Conservation (phyloP, 1,284 basidiomycete species). For the Cutaneotrichosporon cutaneum region DNA sequence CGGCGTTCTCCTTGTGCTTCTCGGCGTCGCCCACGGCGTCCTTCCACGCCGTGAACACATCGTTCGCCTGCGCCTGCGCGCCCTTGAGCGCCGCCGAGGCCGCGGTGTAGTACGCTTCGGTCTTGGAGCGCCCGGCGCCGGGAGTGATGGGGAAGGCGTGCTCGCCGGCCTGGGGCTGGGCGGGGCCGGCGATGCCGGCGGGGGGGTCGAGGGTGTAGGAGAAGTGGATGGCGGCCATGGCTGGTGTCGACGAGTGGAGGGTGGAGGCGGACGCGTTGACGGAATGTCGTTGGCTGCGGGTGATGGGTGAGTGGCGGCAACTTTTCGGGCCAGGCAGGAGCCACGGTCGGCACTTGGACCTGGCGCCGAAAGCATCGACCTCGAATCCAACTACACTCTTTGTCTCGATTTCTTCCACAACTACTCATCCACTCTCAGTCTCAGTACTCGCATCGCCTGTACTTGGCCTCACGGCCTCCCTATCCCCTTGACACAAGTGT, state of each 20-base stretch:
- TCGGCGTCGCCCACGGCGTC: conserved; percentile 40
- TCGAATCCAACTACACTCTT: too few relatives aligned
- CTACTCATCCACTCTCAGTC: neutral
- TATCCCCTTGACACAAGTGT: conserved; percentile 1
- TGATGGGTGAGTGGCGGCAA: neutral
- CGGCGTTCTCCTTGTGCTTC: conserved; percentile 37
- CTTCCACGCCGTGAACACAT: conserved; percentile 38
- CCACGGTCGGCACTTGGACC: conserved; percentile 5
- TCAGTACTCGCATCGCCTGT: neutral
- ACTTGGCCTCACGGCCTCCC: neutral
- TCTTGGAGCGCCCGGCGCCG: conserved; percentile 17
- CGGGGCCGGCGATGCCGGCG: conserved; percentile 12
- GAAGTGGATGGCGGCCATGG: conserved; percentile 19
- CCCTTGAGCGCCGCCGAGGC: conserved; percentile 25
- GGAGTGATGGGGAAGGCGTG: conserved; percentile 10
- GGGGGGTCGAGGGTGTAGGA: conserved; percentile 30
- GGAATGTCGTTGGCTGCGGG: conserved; percentile 1
- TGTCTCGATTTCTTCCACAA: neutral
- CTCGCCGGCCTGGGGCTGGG: neutral
- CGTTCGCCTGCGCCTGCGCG: conserved; percentile 33
- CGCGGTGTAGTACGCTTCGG: conserved; percentile 28
- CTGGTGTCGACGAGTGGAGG: conserved; percentile 4
- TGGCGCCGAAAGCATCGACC: neutral
- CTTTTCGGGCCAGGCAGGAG: neutral
- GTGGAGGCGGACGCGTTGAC: conserved; percentile 4